Evolutionary conservation across 2,329 filamentous ascomycete species (phyloP), one percentile per base, ranked within the genome.

Genomic region (Claviceps capensis): DNA sequence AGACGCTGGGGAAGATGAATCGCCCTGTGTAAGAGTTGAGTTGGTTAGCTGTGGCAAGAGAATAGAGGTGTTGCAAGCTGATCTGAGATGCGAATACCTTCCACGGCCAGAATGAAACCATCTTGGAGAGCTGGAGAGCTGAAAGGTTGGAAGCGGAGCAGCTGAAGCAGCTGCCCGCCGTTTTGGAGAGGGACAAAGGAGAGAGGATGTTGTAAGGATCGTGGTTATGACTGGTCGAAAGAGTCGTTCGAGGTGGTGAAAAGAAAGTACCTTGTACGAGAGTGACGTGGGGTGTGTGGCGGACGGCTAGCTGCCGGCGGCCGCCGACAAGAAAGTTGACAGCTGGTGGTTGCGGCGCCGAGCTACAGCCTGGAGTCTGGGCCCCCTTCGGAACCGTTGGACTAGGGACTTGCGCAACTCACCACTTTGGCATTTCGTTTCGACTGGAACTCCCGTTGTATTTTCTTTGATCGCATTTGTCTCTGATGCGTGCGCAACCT

Each of bases 1-100:
- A 4, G 85, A 87, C 49, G 89, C 90, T 26, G 93, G 85, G 58
- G 90, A 95, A 64, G 79, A 85, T 65, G 85, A 79, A 63, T 87
- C 79, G 69, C 81, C 79, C 88, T 95, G 61, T 38, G 42, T 19
- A 37, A 45, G 16, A 14, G 37, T 63, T 51, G 64, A 56, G 40
- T 44, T 37, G 19, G 43, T 5, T 36, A 38, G 40, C 40, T 17
- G 19, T 42, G 11, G 13, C 11, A 43, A 22, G 41, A 7, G 2
- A 34, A 16, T 14, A 14, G 36, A 42, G 47, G 22, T 38, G 40
- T 23, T 44, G 48, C 26, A 6, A 30, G 19, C 14, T 6, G 47
- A 19, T 19, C 4, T 2, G 13, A 19, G 22, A 19, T 23, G 7
- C 13, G 11, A 16, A 34, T 47, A 57, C 57, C 57, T 54, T 57